These are phyloP conservation scores for Mucor piriformis DNA, from an alignment of 371 early-diverging fungal genomes.

Conservation along the genomic window DNA sequence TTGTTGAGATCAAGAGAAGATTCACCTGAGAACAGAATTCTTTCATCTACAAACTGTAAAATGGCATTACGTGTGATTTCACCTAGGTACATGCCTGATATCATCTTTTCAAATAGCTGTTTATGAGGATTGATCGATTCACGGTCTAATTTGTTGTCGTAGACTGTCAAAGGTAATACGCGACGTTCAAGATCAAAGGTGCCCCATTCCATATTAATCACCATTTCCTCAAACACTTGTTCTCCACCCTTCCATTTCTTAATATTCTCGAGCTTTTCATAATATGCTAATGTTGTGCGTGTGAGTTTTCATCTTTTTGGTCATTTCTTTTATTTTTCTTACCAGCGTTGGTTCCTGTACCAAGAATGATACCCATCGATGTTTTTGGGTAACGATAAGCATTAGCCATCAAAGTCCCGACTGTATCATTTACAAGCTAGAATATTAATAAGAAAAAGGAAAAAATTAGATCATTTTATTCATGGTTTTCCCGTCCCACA, in stretches of 20 bases:
- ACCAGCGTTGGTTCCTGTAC: slow-evolving; percentile 93
- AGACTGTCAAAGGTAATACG: slow-evolving; percentile 67
- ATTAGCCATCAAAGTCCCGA: slow-evolving; percentile 89
- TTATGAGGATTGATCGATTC: slow-evolving; percentile 60
- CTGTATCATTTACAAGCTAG: slow-evolving; percentile 93
- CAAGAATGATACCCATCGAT: slow-evolving; percentile 88
- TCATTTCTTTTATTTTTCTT: not conserved
- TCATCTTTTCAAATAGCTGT: slow-evolving; percentile 80
- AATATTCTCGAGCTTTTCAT: slow-evolving; percentile 72
- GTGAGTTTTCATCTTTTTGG: not conserved
- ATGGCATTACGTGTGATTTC: slow-evolving; percentile 73
- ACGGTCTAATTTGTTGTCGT: slow-evolving; percentile 66
- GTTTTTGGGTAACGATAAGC: slow-evolving; percentile 82
- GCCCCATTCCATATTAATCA: slow-evolving; percentile 71
- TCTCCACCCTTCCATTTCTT: slow-evolving; percentile 61
- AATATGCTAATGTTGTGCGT: slow-evolving; percentile 56
- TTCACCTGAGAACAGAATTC: slow-evolving; percentile 50
- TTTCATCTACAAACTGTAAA: slow-evolving; percentile 62
- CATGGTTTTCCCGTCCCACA: not conserved
- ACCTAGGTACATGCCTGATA: slow-evolving; percentile 82
- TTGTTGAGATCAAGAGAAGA: slow-evolving; percentile 67
- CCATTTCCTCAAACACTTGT: slow-evolving; percentile 49
- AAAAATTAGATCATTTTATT: not conserved
- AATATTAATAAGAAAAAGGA: not conserved
- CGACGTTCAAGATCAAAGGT: slow-evolving; percentile 66